Evolutionary conservation across 2,329 filamentous ascomycete genomes (phyloP), one percentile per base, ranked within the genome.

Genomic region (Sporothrix schenckii): DNA sequence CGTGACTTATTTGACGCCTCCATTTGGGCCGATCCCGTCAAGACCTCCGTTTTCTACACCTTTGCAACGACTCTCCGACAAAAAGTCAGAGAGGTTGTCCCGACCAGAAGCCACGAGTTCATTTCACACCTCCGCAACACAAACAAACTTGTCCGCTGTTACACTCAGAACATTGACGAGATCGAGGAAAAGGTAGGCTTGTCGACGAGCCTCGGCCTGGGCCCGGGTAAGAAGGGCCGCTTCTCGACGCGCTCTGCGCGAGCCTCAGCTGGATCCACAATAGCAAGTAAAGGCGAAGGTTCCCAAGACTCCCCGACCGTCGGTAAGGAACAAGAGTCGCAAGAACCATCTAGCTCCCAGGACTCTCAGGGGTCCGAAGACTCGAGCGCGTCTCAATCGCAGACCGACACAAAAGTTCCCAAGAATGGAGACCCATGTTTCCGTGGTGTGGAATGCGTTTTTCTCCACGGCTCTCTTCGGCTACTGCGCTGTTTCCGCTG

Each of bases 141-240:
- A 4, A 88, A 89, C 3, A 89, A 90, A 73, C 82, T 92, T 5
- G 88, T 91, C 44, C 83, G 90, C 52, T 91, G 89, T 75, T 92
- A 92, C 75, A 92, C 90, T 0, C 90, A 92, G 74, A 92, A 92
- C 73, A 92, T 92, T 73, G 90, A 92, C 74, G 87, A 88, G 72
- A 86, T 92, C 7, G 90, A 92, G 76, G 87, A 89, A 75, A 88
- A 90, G 70, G 88, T 91, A 56, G 90, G 89, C 3, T 81, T 92
- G 3, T 87, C 84, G 19, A 91, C 88, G 0, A 85, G 88, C 69
- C 81, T 92, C 10, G 80, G 82, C 13, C 82, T 86, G 44, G 90
- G 90, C 0, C 85, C 88, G 0, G 90, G 90, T 1, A 87, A 84
- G 74, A 84, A 86, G 53, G 84, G 85, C 13, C 82, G 88, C 1